phyloP scores from a whole-genome alignment of 352 stramenopile genomes.

The Plasmopara viticola region DNA sequence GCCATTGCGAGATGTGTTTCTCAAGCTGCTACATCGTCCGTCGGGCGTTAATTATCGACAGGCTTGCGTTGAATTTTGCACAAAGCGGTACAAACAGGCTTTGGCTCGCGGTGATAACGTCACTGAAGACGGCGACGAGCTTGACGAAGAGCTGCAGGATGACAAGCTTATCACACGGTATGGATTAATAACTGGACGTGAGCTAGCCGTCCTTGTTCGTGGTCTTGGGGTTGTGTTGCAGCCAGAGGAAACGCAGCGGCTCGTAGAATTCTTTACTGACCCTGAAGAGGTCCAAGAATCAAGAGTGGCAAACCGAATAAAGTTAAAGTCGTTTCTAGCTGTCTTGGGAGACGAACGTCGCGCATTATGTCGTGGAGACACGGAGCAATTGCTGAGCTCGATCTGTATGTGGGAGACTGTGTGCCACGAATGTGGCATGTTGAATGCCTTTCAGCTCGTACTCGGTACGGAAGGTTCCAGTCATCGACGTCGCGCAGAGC shows the following conservation, averaged over 20 bases:
- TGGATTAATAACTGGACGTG: slow-evolving; percentile 36
- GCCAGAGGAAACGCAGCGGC: slow-evolving; percentile 62
- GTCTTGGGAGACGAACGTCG: slow-evolving; percentile 72
- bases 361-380: slow-evolving; percentile 65
- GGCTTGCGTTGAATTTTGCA: slow-evolving; percentile 66
- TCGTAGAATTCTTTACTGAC: slow-evolving; percentile 85
- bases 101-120: slow-evolving; percentile 48
- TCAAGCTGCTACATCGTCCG: slow-evolving; percentile 87
- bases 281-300: slow-evolving; percentile 42
- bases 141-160: slow-evolving; percentile 58
- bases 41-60: slow-evolving; percentile 77
- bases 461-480: slow-evolving; percentile 37
- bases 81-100: slow-evolving; percentile 47
- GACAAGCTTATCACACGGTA: slow-evolving; percentile 58
- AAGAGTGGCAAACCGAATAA: slow-evolving; percentile 11
- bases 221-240: slow-evolving; percentile 80
- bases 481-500: slow-evolving; percentile 52
- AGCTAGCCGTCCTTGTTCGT: slow-evolving; percentile 52
- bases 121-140: slow-evolving; percentile 47
- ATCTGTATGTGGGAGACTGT: slow-evolving; percentile 90
- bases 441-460: slow-evolving; percentile 85
- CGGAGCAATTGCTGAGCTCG: slow-evolving; percentile 60
- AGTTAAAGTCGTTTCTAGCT: slow-evolving; percentile 64
- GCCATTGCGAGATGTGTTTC: slow-evolving; percentile 81
- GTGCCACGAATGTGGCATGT: slow-evolving; percentile 87